Base-by-base conservation (phyloP, 495 filamentous ascomycete genomes). In the Glonium stellatum region DNA sequence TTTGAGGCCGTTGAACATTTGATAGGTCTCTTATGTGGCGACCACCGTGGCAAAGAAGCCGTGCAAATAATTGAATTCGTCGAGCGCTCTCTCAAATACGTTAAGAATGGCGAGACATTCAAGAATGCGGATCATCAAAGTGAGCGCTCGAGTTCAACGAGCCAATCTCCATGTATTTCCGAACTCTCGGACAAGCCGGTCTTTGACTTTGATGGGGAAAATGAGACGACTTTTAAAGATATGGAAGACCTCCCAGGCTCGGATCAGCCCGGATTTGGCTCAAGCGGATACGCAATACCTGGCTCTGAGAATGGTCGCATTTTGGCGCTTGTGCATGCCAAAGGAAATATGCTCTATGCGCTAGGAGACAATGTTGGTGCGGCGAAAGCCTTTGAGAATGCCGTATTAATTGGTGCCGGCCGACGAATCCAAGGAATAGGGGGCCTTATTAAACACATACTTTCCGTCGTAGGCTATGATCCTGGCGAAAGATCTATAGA, bases 1-100 rank as follows among this genome's bases (percentile, higher is more conserved):
- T 88, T 99, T 62, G 93, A 99, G 76, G 95, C 93, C 13, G 91
- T 95, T 15, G 93, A 99, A 70, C 93, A 97, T 78, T 80, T 99
- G 2, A 87, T 97, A 31, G 90, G 91, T 5, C 76, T 99, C 34
- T 72, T 97, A 22, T 96, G 90, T 71, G 86, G 83, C 56, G 87
- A 84, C 50, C 85, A 93, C 55, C 82, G 92, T 59, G 88, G 84
- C 31, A 85, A 81, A 66, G 90, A 97, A 67, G 93, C 92, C 13
- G 86, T 98, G 50, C 82, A 87, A 51, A 84, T 95, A 49, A 97
- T 98, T 62, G 86, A 89, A 57, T 90, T 85, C 67, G 87, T 97
- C n/a, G 89, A 98, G 67, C 79, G 76, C 1, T 84, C 86, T 4
- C 77, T 96, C 22, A 83, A 83, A 61, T 73, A 84, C 34, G 66